phyloP scores from a whole-genome alignment of 345 rosid genomes.

The Corchorus olitorius region DNA sequence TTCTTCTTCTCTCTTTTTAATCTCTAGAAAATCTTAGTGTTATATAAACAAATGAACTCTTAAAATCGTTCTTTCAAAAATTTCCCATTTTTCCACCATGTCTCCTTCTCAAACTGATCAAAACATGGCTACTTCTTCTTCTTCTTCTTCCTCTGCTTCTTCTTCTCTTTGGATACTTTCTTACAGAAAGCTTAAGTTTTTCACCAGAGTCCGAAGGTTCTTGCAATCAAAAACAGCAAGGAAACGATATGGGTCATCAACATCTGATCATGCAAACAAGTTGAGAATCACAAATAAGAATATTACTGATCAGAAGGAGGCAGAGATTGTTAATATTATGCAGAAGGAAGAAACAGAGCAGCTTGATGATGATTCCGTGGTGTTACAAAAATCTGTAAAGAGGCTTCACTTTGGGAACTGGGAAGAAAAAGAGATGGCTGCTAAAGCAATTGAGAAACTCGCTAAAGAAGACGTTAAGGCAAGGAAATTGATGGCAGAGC shows the following conservation, averaged over 20 bases:
- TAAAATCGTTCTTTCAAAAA: conserved; percentile 13
- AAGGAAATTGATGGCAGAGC: conserved; percentile 78
- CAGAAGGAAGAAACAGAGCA: conserved; percentile 3
- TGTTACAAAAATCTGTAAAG: conserved; percentile 79
- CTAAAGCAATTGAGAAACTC: conserved; percentile 59
- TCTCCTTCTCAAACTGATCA: conserved; percentile 35
- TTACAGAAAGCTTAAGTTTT: conserved; percentile 53
- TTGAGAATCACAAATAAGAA: neutral
- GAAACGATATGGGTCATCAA: conserved; percentile 24
- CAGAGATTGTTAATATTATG: neutral
- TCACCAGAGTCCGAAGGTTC: conserved; percentile 58
- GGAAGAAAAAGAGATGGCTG: conserved; percentile 77
- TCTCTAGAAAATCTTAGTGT: neutral
- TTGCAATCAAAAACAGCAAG: conserved; percentile 53
- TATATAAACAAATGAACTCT: conserved; percentile 21
- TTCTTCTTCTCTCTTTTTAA: conserved; percentile 14
- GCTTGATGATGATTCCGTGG: conserved; percentile 39
- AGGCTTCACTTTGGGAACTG: conserved; percentile 77
- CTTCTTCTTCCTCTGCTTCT: conserved; percentile 16
- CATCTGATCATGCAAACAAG: conserved; percentile 26
- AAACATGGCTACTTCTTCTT: conserved; percentile 36
- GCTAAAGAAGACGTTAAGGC: conserved; percentile 59
- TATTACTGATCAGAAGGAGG: neutral
- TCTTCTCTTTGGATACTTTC: conserved; percentile 47
- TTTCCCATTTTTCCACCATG: conserved; percentile 25